Evolutionary conservation across 164 flowering plant genomes (phyloP).

Genomic region (Brasenia schreberi): DNA sequence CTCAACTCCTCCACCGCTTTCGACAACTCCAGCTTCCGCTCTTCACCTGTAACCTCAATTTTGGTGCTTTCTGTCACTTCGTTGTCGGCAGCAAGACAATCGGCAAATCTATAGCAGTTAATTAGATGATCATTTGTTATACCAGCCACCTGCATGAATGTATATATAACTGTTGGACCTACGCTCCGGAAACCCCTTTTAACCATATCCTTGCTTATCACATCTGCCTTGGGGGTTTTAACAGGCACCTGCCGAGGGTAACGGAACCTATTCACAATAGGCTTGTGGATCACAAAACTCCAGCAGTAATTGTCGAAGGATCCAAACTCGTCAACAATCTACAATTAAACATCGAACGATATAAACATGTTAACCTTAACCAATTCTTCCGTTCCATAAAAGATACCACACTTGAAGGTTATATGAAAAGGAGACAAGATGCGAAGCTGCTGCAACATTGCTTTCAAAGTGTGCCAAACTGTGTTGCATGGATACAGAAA

Average conservation of each 20-base stretch:
- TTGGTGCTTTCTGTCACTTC: neutral
- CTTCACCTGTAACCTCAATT: neutral
- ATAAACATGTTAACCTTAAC: neutral
- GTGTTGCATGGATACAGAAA: too few relatives aligned
- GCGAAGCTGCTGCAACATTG: too few relatives aligned
- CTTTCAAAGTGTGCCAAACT: too few relatives aligned
- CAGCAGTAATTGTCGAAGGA: constrained; percentile 25
- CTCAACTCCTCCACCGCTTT: neutral
- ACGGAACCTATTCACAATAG: constrained; percentile 20
- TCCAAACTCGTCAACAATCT: constrained; percentile 23
- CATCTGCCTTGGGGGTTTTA: constrained; percentile 27
- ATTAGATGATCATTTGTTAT: constrained; percentile 28
- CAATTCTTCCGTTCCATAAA: neutral
- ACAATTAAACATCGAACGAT: neutral
- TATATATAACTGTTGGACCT: constrained; percentile 24
- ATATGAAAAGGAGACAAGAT: neutral
- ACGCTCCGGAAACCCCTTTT: constrained; percentile 27
- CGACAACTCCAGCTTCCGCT: neutral
- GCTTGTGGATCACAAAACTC: constrained; percentile 24
- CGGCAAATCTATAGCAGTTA: constrained; percentile 21
- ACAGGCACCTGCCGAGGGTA: constrained; percentile 29
- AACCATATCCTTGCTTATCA: constrained; percentile 28
- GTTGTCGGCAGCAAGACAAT: constrained; percentile 10
- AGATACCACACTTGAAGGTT: neutral
- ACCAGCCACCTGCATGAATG: constrained; percentile 33